Evolutionary conservation across 1,284 basidiomycete genomes (phyloP).

Genomic region (Microbotryum saponariae): DNA sequence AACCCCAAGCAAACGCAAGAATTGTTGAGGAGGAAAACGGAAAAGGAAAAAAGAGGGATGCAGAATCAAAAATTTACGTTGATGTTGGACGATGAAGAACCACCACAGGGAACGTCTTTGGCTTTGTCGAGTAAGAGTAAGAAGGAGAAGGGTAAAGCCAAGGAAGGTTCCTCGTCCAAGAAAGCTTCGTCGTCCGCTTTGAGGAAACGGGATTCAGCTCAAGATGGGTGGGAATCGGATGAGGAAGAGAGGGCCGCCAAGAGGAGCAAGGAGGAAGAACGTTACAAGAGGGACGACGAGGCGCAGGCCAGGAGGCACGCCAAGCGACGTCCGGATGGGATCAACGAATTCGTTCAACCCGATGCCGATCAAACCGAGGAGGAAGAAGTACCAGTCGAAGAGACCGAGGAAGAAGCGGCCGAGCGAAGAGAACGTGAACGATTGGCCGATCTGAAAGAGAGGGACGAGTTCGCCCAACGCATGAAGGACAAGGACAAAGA

Average conservation of each 20-base stretch:
- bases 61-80: slow-evolving; percentile 67
- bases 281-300: slow-evolving; percentile 43
- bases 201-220: slow-evolving; percentile 44
- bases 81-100: slow-evolving; percentile 61
- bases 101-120: too few species aligned
- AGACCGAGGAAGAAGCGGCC: slow-evolving; percentile 57
- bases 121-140: too few species aligned
- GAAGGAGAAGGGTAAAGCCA: slow-evolving; percentile 50
- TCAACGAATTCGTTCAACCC: too few species aligned
- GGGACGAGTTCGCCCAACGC: slow-evolving; percentile 87
- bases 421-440: slow-evolving; percentile 64
- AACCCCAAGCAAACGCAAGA: slow-evolving; percentile 51
- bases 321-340: slow-evolving; percentile 42
- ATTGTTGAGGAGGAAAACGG: slow-evolving; percentile 55
- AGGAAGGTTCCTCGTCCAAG: slow-evolving; percentile 42
- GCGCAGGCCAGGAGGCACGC: slow-evolving; percentile 28
- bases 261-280: slow-evolving; percentile 44
- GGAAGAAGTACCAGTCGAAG: background rate
- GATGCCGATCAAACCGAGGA: slow-evolving; percentile 41
- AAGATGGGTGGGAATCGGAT: slow-evolving; percentile 75
- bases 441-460: slow-evolving; percentile 68
- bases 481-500: slow-evolving; percentile 75
- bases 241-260: slow-evolving; percentile 56
- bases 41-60: slow-evolving; percentile 50
- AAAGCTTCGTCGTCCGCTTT: slow-evolving; percentile 32